Conservation (phyloP, 1,284 basidiomycete species). For the Ustilago trichophora region DNA sequence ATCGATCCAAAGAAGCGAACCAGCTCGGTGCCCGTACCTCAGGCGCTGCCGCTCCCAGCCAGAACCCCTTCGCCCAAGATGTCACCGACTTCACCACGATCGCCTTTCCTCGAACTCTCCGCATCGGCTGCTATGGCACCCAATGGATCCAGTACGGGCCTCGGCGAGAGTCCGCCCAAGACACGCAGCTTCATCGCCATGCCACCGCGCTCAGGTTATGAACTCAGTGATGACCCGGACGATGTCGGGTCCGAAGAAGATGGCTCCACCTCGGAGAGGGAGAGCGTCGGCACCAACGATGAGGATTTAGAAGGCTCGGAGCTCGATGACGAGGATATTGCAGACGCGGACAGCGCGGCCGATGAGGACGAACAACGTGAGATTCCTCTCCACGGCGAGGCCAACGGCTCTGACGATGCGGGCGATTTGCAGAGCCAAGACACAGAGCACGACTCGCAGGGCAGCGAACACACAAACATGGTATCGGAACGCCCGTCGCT, state of each 20-base stretch:
- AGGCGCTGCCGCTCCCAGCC: conserved; percentile 22
- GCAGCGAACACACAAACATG: background rate
- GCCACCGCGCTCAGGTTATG: conserved; percentile 65
- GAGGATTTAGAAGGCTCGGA: conserved; percentile 47
- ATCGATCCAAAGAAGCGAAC: conserved; percentile 32
- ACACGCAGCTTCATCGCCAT: conserved; percentile 65
- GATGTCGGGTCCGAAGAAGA: conserved; percentile 65
- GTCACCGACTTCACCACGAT: conserved; percentile 39
- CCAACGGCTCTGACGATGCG: background rate
- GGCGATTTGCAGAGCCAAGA: background rate
- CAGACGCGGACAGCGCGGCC: conserved; percentile 16
- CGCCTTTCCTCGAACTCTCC: conserved; percentile 38
- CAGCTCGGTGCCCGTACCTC: conserved; percentile 18
- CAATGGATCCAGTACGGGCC: conserved; percentile 22
- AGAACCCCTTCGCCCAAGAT: conserved; percentile 42
- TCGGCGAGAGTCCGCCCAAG: conserved; percentile 63
- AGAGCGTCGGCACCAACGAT: conserved; percentile 56
- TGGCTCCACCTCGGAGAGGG: conserved; percentile 56
- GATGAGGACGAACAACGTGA: conserved; percentile 14
- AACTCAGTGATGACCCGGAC: conserved; percentile 65
- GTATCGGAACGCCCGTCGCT: conserved; percentile 24
- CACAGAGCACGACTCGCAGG: conserved; percentile 1
- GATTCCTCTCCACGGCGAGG: background rate
- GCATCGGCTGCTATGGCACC: conserved; percentile 2
- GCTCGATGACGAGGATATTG: conserved; percentile 47